Conservation (phyloP, 2,329 filamentous ascomycete species). For the Metarhizium guizhouense region DNA sequence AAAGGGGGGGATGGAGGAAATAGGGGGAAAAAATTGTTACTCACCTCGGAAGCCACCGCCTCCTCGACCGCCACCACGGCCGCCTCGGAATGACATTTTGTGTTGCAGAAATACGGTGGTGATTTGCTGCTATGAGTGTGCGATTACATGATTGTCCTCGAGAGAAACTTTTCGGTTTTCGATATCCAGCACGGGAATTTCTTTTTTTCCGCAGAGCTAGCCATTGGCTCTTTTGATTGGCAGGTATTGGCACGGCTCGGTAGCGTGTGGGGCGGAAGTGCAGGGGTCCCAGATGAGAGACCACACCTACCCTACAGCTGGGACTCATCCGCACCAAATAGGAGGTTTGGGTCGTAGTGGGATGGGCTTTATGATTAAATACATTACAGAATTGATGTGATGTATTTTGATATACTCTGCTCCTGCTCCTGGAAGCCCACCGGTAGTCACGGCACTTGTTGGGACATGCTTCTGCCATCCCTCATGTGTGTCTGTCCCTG, state of each 20-base stretch:
- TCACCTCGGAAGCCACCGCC: conserved; percentile 12
- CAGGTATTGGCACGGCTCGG: not conserved
- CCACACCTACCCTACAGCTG: not conserved
- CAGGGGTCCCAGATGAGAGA: not conserved
- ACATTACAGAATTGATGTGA: too few species aligned
- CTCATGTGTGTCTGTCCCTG: too few species aligned
- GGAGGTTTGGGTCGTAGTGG: too few species aligned
- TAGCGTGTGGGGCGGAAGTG: not conserved
- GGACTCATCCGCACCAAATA: too few species aligned
- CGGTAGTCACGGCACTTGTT: too few species aligned
- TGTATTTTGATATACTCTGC: too few species aligned
- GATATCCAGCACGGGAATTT: conserved; percentile 15
- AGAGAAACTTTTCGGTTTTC: conserved; percentile 9
- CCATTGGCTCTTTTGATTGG: conserved; percentile 4
- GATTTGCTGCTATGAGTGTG: conserved; percentile 1
- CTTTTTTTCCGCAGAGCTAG: conserved; percentile 5
- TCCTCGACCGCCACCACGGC: conserved; percentile 11
- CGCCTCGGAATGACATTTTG: conserved; percentile 14
- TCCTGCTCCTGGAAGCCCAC: too few species aligned
- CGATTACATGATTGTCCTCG: not conserved
- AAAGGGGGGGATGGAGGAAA: not conserved
- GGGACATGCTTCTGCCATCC: too few species aligned
- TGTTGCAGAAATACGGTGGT: not conserved
- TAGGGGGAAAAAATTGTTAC: not conserved
- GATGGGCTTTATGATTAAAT: too few species aligned